These are phyloP conservation scores for Saprolegnia parasitica DNA, from an alignment of 352 stramenopile species.

Conservation along the genomic window DNA sequence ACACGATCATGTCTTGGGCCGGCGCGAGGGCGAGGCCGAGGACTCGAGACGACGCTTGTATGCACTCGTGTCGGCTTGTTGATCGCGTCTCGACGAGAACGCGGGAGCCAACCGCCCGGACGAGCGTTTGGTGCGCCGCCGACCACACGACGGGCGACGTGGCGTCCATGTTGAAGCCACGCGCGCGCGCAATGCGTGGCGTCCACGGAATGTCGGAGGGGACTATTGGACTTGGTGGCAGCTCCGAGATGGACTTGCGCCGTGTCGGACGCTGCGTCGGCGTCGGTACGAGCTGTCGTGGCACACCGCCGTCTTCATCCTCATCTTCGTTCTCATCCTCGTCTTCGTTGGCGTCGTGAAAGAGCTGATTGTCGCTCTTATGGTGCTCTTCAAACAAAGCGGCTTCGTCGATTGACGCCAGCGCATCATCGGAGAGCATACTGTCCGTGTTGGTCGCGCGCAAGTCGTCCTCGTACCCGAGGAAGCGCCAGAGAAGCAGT, in stretches of 20 bases:
- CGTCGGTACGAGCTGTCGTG: background rate
- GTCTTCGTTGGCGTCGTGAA: background rate
- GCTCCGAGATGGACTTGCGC: background rate
- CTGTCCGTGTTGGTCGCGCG: background rate
- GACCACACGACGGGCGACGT: conserved; percentile 3
- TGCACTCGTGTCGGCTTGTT: background rate
- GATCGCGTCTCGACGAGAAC: background rate
- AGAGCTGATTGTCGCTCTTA: background rate
- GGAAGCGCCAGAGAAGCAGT: conserved; percentile 3
- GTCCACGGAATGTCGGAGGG: background rate
- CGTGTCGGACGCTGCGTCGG: conserved; percentile 12
- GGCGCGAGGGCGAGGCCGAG: background rate
- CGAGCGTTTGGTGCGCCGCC: background rate
- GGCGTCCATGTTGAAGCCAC: conserved; percentile 7
- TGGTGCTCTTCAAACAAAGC: conserved; percentile 4
- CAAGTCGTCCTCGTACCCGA: background rate
- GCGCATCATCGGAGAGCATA: background rate
- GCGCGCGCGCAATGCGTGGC: too few species aligned
- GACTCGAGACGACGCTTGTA: background rate
- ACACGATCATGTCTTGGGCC: background rate
- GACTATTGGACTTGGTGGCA: background rate
- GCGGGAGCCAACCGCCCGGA: background rate
- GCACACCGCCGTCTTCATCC: conserved; percentile 1
- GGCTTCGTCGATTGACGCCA: background rate
- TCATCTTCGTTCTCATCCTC: background rate